Evolutionary conservation across 768 basidiomycete species (phyloP).

Genomic region (Auricularia sp.): DNA sequence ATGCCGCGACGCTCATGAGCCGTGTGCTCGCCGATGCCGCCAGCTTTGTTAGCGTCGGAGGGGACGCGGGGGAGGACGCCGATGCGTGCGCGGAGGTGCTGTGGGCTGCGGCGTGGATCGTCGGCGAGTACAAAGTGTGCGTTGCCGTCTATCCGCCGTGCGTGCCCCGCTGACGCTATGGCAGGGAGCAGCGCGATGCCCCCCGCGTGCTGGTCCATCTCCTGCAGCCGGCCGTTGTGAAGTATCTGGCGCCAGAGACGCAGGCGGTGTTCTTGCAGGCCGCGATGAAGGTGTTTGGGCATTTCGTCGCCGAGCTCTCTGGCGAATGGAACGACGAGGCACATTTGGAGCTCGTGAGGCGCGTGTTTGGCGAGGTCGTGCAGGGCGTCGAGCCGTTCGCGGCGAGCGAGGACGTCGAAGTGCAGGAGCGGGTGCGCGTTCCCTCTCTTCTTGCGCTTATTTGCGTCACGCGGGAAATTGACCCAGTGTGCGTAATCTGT

Average conservation of each 20-base stretch:
- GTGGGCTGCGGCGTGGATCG: constrained; percentile 94
- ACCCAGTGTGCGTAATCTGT: neutral
- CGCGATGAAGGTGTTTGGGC: constrained; percentile 76
- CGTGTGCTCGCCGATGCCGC: constrained; percentile 66
- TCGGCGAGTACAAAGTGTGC: constrained; percentile 87
- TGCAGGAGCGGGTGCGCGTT: constrained; percentile 75
- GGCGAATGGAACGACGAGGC: constrained; percentile 67
- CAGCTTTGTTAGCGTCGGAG: constrained; percentile 35
- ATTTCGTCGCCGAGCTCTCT: constrained; percentile 70
- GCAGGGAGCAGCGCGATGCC: constrained; percentile 69
- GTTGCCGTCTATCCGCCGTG: constrained; percentile 18
- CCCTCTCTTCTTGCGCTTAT: neutral
- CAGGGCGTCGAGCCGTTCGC: constrained; percentile 49
- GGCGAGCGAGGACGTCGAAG: constrained; percentile 63
- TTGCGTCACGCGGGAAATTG: neutral
- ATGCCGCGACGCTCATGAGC: constrained; percentile 76
- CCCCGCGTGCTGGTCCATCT: constrained; percentile 64
- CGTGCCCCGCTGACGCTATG: neutral
- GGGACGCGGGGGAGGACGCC: constrained; percentile 6
- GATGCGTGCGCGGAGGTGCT: constrained; percentile 62
- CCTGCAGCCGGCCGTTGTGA: constrained; percentile 46
- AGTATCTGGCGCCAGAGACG: constrained; percentile 45
- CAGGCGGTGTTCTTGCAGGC: constrained; percentile 76
- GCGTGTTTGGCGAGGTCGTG: constrained; percentile 51
- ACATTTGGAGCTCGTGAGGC: constrained; percentile 46